A percentile compares a stretch with the other conserved stretches of the same genome.
Evolutionary conservation across 306 rosid species (phyloP).

Genomic region (Dryas alaskensis): DNA sequence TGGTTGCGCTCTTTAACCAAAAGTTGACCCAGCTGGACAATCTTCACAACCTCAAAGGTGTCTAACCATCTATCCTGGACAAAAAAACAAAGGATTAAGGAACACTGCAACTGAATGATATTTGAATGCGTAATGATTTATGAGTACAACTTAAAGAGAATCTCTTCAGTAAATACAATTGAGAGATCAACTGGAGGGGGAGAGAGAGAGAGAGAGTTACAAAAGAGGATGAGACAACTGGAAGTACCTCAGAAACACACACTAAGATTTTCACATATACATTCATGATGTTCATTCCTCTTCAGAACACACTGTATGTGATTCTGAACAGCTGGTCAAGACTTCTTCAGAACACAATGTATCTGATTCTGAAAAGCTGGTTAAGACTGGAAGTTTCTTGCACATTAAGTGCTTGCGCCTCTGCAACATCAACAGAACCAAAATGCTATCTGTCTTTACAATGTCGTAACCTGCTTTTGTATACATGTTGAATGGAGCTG

Average conservation of each 20-base stretch:
- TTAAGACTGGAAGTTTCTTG: slow-evolving; percentile 58
- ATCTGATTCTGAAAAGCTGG: slow-evolving; percentile 43
- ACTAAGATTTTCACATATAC: slow-evolving; percentile 17
- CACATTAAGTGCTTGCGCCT: slow-evolving; percentile 92
- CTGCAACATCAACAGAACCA: slow-evolving; percentile 71
- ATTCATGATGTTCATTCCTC: slow-evolving; percentile 31
- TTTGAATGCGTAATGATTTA: not conserved
- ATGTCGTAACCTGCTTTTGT: slow-evolving; percentile 67
- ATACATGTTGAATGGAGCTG: slow-evolving; percentile 85
- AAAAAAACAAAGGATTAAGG: slow-evolving; percentile 21
- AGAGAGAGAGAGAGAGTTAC: slow-evolving; percentile 4
- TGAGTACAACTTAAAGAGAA: not conserved
- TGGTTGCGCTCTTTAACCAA: slow-evolving; percentile 12
- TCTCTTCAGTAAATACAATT: not conserved
- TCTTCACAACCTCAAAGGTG: slow-evolving; percentile 21
- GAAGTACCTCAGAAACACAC: slow-evolving; percentile 35
- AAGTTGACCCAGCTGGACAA: slow-evolving; percentile 27
- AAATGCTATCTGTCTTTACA: slow-evolving; percentile 67
- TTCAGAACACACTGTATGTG: slow-evolving; percentile 40
- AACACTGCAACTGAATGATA: slow-evolving; percentile 13
- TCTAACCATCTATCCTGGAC: slow-evolving; percentile 27
- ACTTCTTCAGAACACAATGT: slow-evolving; percentile 24
- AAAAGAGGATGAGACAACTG: slow-evolving; percentile 14
- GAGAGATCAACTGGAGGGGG: not conserved
- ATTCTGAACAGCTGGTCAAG: slow-evolving; percentile 33